Evolutionary conservation across 768 basidiomycete genomes (phyloP).

Genomic region (Tulasnella sp.): DNA sequence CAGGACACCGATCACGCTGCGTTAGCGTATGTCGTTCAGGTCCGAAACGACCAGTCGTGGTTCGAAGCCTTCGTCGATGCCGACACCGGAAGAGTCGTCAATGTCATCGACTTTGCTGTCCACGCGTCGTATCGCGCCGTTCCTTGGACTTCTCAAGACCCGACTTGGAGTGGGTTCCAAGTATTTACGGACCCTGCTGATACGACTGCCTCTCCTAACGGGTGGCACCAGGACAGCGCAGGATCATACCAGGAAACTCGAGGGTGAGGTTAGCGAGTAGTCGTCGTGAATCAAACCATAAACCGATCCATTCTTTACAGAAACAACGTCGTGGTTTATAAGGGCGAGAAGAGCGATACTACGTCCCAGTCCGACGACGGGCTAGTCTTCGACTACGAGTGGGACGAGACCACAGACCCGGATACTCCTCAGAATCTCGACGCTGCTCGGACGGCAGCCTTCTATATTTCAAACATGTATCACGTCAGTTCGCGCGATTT

Average conservation of each 20-base stretch:
- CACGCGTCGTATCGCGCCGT: background rate
- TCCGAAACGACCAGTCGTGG: constrained; percentile 37
- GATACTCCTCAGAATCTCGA: constrained; percentile 3
- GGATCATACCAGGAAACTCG: background rate
- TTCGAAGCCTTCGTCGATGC: constrained; percentile 36
- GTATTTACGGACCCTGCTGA: constrained; percentile 5
- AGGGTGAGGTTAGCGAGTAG: background rate
- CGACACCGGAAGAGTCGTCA: constrained; percentile 26
- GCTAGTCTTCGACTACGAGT: constrained; percentile 21
- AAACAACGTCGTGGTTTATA: constrained; percentile 33
- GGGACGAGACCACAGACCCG: constrained; percentile 24
- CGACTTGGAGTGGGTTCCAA: background rate
- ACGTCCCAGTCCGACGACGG: constrained; percentile 8
- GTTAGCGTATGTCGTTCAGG: background rate
- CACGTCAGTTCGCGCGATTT: background rate
- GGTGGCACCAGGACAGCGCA: background rate
- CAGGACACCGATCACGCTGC: background rate
- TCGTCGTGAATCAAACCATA: no score
- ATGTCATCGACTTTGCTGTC: background rate
- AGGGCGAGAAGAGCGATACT: constrained; percentile 19
- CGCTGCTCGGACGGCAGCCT: constrained; percentile 12
- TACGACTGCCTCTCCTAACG: background rate
- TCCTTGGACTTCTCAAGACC: background rate
- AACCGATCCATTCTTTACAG: constrained; percentile 11
- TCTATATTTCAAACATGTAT: background rate